Evolutionary conservation across 345 rosid species (phyloP).

Genomic region (Citrus cavaleriei): DNA sequence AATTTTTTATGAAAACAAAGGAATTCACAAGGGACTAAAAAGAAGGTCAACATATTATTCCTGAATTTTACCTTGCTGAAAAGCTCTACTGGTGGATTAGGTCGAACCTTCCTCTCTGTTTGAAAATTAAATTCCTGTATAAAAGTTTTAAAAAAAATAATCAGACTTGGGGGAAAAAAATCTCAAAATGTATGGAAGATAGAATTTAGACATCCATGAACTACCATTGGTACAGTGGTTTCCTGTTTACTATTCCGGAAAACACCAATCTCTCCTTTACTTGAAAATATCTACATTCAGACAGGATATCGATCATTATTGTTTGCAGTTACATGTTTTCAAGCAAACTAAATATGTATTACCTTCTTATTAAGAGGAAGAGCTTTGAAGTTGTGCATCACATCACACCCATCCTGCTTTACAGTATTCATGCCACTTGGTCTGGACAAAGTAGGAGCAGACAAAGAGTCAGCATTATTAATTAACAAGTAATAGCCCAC

Average conservation of each 20-base stretch:
- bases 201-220: not conserved
- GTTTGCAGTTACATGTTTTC: not conserved
- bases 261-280: constrained; percentile 77
- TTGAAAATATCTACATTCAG: constrained; percentile 61
- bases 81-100: constrained; percentile 71
- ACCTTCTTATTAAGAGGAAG: constrained; percentile 78
- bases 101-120: constrained; percentile 50
- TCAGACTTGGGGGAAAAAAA: constrained; percentile 9
- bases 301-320: not conserved
- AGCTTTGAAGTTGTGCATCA: constrained; percentile 53
- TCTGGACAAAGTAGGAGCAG: constrained; percentile 30
- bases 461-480: constrained; percentile 13
- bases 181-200: not conserved
- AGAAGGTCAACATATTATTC: not conserved
- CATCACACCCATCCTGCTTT: constrained; percentile 34
- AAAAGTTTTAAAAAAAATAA: constrained; percentile 4
- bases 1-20: not conserved
- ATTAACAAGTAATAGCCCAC: constrained; percentile 2
- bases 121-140: constrained; percentile 76
- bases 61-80: constrained; percentile 70
- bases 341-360: constrained; percentile 14
- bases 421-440: constrained; percentile 34
- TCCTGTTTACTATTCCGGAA: constrained; percentile 69
- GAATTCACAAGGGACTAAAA: not conserved
- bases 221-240: constrained; percentile 75